Evolutionary conservation across 1,139 yeast genomes (phyloP).

Genomic region (Nadsonia starkeyi-henricii): DNA sequence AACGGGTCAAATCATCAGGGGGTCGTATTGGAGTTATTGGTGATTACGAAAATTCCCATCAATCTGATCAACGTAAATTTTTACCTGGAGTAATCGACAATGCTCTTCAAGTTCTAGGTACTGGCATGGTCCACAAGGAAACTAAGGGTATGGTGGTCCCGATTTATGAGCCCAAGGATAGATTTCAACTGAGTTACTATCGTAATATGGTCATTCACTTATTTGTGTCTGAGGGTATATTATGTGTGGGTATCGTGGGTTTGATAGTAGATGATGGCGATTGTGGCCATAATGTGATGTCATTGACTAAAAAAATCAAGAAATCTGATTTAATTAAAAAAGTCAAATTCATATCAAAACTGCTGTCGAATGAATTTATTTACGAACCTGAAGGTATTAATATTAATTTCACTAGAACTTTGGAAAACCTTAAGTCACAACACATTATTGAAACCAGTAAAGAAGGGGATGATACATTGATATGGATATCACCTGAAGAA

Average conservation of each 20-base stretch:
- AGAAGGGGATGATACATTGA: constrained; percentile 12
- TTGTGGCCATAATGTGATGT: constrained; percentile 1
- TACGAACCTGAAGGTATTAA: constrained; percentile 26
- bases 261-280: constrained; percentile 7
- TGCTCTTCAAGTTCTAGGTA: constrained; percentile 27
- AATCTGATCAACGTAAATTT: too few relatives aligned
- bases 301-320: constrained; percentile 10
- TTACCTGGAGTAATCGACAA: constrained; percentile 22
- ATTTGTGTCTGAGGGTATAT: constrained; percentile 29
- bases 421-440: constrained; percentile 19
- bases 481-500: constrained; percentile 21
- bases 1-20: constrained; percentile 24
- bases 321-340: constrained; percentile 17
- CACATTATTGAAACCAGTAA: constrained; percentile 16
- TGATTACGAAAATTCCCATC: constrained; percentile 6
- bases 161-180: constrained; percentile 27
- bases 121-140: constrained; percentile 24
- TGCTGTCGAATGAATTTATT: constrained; percentile 30
- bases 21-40: constrained; percentile 27
- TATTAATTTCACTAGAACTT: constrained; percentile 22
- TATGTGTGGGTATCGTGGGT: constrained; percentile 25
- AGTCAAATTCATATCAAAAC: constrained; percentile 22
- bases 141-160: constrained; percentile 25
- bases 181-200: constrained; percentile 29
- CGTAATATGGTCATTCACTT: constrained; percentile 31